phyloP scores from a whole-genome alignment of 352 stramenopile species.

The Globisporangium takayamanum region DNA sequence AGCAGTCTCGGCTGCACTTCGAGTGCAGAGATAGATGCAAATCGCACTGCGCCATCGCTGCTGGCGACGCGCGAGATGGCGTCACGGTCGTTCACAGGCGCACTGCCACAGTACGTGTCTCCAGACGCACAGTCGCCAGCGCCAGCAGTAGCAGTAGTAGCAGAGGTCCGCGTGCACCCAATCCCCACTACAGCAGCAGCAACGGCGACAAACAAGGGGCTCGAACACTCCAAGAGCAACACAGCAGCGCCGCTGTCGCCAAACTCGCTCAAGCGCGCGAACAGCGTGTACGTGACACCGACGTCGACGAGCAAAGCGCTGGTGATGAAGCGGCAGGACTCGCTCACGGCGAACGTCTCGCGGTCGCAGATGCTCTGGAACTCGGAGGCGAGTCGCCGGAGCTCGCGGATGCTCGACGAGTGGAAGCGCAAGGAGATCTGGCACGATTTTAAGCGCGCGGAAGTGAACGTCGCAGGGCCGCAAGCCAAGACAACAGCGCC shows the following conservation, averaged over 20 bases:
- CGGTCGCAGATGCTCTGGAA: constrained; percentile 41
- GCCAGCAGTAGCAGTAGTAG: neutral
- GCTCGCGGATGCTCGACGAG: constrained; percentile 53
- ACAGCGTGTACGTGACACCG: constrained; percentile 25
- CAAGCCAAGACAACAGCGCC: constrained; percentile 7
- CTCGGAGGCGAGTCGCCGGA: constrained; percentile 21
- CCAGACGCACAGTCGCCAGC: neutral
- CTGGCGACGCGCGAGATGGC: neutral
- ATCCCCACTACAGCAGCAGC: constrained; percentile 11
- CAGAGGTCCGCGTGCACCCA: constrained; percentile 22
- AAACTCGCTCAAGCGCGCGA: constrained; percentile 33
- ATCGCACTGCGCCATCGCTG: neutral
- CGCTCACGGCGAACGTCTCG: constrained; percentile 13
- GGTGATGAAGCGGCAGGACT: constrained; percentile 21
- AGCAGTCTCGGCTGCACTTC: constrained; percentile 1
- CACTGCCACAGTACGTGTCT: neutral
- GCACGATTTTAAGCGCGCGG: constrained; percentile 61
- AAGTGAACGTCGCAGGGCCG: constrained; percentile 32
- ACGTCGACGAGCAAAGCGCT: constrained; percentile 10
- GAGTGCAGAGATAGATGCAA: neutral
- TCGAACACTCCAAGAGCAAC: constrained; percentile 1
- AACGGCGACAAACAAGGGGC: constrained; percentile 9
- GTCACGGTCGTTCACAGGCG: neutral
- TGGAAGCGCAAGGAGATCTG: constrained; percentile 72
- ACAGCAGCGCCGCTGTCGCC: constrained; percentile 19